A percentile compares a stretch with the other conserved stretches of the same genome.
phyloP scores from a whole-genome alignment of 306 rosid genomes.

The Quercus bicolor region DNA sequence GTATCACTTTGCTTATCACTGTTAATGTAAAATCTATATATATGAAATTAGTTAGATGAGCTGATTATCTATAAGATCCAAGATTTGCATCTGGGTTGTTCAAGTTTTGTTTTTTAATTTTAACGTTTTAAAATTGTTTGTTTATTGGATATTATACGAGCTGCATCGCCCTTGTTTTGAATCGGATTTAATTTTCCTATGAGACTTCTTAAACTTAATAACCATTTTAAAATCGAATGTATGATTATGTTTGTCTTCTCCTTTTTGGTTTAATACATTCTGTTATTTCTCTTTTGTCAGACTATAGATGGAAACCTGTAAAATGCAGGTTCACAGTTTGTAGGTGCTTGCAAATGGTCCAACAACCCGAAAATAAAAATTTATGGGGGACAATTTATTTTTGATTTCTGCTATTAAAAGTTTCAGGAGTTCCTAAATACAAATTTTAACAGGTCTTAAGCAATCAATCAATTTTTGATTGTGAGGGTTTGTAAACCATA shows the following conservation, averaged over 20 bases:
- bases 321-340: neutral
- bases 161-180: neutral
- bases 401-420: neutral
- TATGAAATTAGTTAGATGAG: neutral
- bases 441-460: neutral
- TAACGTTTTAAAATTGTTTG: neutral
- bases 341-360: neutral
- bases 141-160: neutral
- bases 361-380: neutral
- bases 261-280: neutral
- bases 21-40: neutral
- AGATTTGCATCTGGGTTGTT: neutral
- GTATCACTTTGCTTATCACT: neutral
- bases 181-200: neutral
- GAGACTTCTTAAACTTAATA: constrained; percentile 7
- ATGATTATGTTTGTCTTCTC: neutral
- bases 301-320: neutral
- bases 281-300: neutral
- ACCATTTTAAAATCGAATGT: neutral
- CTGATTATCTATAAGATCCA: neutral
- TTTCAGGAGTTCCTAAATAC: neutral
- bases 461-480: neutral
- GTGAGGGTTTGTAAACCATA: neutral
- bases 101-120: neutral
- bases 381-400: neutral